Percentiles rank a stretch among this genome's conserved stretches.
Evolutionary conservation across 2,329 filamentous ascomycete genomes (phyloP).

Genomic region (Leptographium radiaticola): DNA sequence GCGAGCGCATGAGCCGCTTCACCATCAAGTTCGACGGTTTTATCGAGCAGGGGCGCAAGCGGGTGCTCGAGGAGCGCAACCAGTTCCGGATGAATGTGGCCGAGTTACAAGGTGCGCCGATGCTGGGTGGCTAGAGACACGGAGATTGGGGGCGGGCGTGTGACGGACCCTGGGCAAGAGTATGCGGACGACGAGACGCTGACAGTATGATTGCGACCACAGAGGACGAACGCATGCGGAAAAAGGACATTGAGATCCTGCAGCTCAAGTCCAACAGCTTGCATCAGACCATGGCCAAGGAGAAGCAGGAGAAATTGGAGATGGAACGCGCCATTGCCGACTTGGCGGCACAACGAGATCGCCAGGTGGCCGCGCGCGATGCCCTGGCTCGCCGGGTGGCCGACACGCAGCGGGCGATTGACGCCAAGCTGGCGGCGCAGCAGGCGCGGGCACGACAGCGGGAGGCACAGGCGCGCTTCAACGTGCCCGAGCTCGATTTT

Average conservation of each 20-base stretch:
- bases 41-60: conserved; percentile 81
- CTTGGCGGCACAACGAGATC: conserved; percentile 46
- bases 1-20: conserved; percentile 89
- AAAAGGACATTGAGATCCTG: conserved; percentile 74
- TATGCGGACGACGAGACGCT: not conserved
- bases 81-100: conserved; percentile 83
- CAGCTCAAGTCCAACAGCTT: conserved; percentile 58
- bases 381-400: conserved; percentile 47
- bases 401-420: conserved; percentile 57
- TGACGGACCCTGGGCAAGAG: not conserved
- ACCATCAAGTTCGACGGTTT: conserved; percentile 84
- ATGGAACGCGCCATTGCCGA: conserved; percentile 52
- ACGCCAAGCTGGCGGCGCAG: conserved; percentile 57
- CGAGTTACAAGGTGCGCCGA: conserved; percentile 63
- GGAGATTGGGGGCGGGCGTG: not conserved
- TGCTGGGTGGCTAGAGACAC: not conserved
- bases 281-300: conserved; percentile 62
- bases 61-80: conserved; percentile 84
- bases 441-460: conserved; percentile 59
- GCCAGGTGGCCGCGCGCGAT: conserved; percentile 43
- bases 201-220: not conserved
- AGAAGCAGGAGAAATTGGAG: conserved; percentile 63
- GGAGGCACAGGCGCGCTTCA: conserved; percentile 74
- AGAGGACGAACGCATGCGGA: conserved; percentile 90
- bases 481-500: conserved; percentile 86